phyloP scores from a whole-genome alignment of 148 eudicot species.

The Chenopodium berlandieri region DNA sequence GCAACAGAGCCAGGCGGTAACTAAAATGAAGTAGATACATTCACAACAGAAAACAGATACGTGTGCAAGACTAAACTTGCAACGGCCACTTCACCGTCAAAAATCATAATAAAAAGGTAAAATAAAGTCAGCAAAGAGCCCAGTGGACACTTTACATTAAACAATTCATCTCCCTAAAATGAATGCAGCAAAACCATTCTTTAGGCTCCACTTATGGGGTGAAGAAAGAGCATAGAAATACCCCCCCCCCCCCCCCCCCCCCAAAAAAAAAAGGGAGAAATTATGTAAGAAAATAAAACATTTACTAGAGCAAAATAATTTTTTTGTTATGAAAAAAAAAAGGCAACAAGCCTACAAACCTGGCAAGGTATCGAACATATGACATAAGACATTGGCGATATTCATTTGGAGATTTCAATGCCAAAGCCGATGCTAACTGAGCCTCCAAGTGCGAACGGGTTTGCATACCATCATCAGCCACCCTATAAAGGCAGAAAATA shows the following conservation, averaged over 20 bases:
- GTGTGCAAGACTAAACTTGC: neutral
- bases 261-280: neutral
- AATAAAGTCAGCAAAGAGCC: neutral
- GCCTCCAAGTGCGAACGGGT: slow-evolving; percentile 95
- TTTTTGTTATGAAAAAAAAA: neutral
- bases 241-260: too few relatives aligned
- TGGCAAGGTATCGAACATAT: slow-evolving; percentile 79
- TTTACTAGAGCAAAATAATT: neutral
- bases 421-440: slow-evolving; percentile 84
- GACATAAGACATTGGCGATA: slow-evolving; percentile 92
- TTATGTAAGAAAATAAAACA: neutral
- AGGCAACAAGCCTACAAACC: slow-evolving; percentile 41
- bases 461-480: slow-evolving; percentile 94
- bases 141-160: neutral
- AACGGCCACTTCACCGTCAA: neutral
- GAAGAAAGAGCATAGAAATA: neutral
- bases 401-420: slow-evolving; percentile 81
- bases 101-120: neutral
- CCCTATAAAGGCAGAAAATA: slow-evolving; percentile 41
- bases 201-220: neutral
- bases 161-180: neutral
- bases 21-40: neutral
- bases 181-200: neutral
- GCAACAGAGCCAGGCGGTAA: neutral
- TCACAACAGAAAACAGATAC: neutral